phyloP scores from a whole-genome alignment of 2,329 filamentous ascomycete genomes.

The Xylaria multiplex region DNA sequence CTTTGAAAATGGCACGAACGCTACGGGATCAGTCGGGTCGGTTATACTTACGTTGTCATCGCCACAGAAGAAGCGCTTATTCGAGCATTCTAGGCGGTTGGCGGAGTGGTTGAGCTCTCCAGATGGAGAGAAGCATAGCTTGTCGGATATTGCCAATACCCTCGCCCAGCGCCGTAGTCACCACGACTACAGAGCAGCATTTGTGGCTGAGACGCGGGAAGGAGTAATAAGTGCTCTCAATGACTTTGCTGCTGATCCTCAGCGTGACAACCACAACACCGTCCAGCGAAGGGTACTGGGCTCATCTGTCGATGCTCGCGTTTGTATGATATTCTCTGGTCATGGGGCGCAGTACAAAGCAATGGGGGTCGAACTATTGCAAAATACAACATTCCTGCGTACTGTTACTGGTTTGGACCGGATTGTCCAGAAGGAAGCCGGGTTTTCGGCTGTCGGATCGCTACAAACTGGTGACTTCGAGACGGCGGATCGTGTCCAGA shows the following conservation, averaged over 20 bases:
- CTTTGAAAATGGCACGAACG: neutral
- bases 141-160: slow-evolving; percentile 26
- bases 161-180: slow-evolving; percentile 26
- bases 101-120: slow-evolving; percentile 14
- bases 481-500: slow-evolving; percentile 46
- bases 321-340: slow-evolving; percentile 52
- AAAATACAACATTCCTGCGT: slow-evolving; percentile 43
- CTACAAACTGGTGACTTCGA: slow-evolving; percentile 39
- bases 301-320: slow-evolving; percentile 10
- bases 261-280: slow-evolving; percentile 24
- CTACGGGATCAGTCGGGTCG: neutral
- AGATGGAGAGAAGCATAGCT: neutral
- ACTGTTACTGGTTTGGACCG: slow-evolving; percentile 45
- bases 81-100: slow-evolving; percentile 5
- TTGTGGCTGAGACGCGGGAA: slow-evolving; percentile 16
- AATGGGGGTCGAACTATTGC: slow-evolving; percentile 54
- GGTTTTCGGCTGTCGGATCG: slow-evolving; percentile 39
- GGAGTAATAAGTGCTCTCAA: slow-evolving; percentile 19
- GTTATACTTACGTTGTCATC: slow-evolving; percentile 23
- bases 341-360: slow-evolving; percentile 56
- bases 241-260: slow-evolving; percentile 18
- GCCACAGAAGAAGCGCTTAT: slow-evolving; percentile 25
- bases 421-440: slow-evolving; percentile 39
- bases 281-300: slow-evolving; percentile 12
- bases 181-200: slow-evolving; percentile 29